A percentile compares a stretch with the other conserved stretches of the same genome.
phyloP scores from a whole-genome alignment of 2,329 filamentous ascomycete species.

The Sclerotinia sclerotiorum region DNA sequence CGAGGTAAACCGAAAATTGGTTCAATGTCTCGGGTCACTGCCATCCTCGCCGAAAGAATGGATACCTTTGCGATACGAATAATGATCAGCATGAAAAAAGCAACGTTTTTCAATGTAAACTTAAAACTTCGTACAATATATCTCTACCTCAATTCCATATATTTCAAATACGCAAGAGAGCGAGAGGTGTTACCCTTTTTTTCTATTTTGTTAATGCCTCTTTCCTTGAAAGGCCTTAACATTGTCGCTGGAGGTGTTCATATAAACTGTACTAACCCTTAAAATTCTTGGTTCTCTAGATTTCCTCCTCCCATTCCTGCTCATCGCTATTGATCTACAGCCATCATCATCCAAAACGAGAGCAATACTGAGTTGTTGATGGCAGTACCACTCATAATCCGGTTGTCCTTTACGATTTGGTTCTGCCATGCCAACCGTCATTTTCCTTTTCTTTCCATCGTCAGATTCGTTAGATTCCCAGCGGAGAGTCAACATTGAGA shows the following conservation, averaged over 20 bases:
- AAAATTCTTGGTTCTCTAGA: background rate
- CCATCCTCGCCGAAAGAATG: conserved; percentile 1
- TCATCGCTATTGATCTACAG: background rate
- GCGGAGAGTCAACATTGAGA: background rate
- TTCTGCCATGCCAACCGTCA: conserved; percentile 2
- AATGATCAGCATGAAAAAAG: background rate
- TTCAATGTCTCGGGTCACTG: conserved; percentile 15
- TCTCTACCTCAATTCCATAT: background rate
- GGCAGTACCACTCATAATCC: background rate
- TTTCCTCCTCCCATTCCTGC: background rate
- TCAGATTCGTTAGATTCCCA: background rate
- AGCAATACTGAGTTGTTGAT: background rate
- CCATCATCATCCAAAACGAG: background rate
- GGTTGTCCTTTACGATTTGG: background rate
- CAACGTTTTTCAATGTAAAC: background rate
- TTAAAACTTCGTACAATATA: too few species aligned
- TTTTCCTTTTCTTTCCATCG: background rate
- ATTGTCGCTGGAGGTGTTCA: conserved; percentile 5
- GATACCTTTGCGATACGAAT: conserved; percentile 1
- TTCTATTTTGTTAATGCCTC: background rate
- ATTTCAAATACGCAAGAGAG: background rate
- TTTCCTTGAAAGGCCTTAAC: background rate
- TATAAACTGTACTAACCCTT: background rate
- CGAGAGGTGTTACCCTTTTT: background rate
- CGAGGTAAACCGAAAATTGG: background rate